Evolutionary conservation across 2,329 filamentous ascomycete genomes (phyloP), one percentile per base, ranked within the genome.

Genomic region (Curvularia spicifera): DNA sequence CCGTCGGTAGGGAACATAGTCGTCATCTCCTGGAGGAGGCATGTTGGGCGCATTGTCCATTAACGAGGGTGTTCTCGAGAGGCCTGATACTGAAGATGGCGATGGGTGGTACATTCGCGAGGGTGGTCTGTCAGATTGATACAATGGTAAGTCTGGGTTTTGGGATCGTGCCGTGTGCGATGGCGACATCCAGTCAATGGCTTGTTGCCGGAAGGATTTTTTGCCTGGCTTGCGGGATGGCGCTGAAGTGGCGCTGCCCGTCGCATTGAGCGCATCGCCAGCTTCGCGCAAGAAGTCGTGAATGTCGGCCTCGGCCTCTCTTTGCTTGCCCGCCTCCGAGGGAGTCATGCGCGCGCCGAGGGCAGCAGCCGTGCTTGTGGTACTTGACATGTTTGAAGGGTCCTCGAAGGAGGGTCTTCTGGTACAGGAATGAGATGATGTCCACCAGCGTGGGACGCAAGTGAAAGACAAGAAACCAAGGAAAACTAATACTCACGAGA

Each of bases 11-110:
- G 87, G 84, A 1, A 84, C 82, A 64, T 91, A 89, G 35, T 83
- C 83, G 72, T 90, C 87, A 60, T 82, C 79, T 2, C 84, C 84
- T 4, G 85, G 83, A 51, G 89, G 88, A 1, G 79, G 79, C 54
- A 83, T 80, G 44, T 77, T 77, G 4, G 81, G 81, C 1, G 79
- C 80, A 56, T 73, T 74, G 65, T 85, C 82, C 39, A 85, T 71
- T 29, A 85, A 78, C 1, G 83, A 85, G 5, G 81, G 74, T 24
- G 80, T 73, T 69, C 83, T 76, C 20, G 82, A 83, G 9, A 78
- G 64, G 51, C 60, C 60, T 9, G 81, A 78, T 49, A 78, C 69
- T 18, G 79, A 79, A 40, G 74, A 71, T 22, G 79, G 75, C 26
- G 81, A 76, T 29, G 82, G 78, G 59, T 84, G 80, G 66, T 85